These are phyloP conservation scores for Morella rubra DNA, from an alignment of 306 rosid species.

Conservation along the genomic window DNA sequence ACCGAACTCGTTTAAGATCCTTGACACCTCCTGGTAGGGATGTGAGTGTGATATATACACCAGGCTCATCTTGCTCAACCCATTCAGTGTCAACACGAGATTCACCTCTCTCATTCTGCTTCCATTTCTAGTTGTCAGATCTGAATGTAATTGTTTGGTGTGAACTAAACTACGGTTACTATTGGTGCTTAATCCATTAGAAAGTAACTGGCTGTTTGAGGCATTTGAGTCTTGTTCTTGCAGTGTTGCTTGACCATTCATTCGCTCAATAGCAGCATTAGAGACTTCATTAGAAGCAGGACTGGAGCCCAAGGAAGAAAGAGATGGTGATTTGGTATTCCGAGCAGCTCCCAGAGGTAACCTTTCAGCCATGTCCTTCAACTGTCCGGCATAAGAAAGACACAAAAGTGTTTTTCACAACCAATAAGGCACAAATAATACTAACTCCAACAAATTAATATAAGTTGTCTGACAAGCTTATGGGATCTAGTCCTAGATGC, in stretches of 20 bases:
- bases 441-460: not conserved
- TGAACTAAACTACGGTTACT: slow-evolving; percentile 52
- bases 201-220: slow-evolving; percentile 58
- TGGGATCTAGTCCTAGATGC: slow-evolving; percentile 8
- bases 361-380: slow-evolving; percentile 98
- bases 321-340: slow-evolving; percentile 70
- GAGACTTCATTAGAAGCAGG: slow-evolving; percentile 57
- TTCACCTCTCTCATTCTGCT: slow-evolving; percentile 79
- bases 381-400: slow-evolving; percentile 44
- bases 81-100: slow-evolving; percentile 61
- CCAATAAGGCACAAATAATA: not conserved
- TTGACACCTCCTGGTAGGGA: slow-evolving; percentile 84
- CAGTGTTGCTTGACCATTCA: slow-evolving; percentile 56
- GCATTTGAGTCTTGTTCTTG: slow-evolving; percentile 72
- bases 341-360: slow-evolving; percentile 87
- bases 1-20: slow-evolving; percentile 96
- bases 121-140: slow-evolving; percentile 65
- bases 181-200: slow-evolving; percentile 67
- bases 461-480: not conserved
- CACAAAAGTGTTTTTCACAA: slow-evolving; percentile 2
- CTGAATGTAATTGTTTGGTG: slow-evolving; percentile 71
- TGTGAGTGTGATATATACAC: slow-evolving; percentile 92
- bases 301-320: slow-evolving; percentile 65
- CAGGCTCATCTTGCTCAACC: slow-evolving; percentile 76
- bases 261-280: slow-evolving; percentile 53